phyloP scores from a whole-genome alignment of 768 basidiomycete genomes.

The Strobilomyces confusus region DNA sequence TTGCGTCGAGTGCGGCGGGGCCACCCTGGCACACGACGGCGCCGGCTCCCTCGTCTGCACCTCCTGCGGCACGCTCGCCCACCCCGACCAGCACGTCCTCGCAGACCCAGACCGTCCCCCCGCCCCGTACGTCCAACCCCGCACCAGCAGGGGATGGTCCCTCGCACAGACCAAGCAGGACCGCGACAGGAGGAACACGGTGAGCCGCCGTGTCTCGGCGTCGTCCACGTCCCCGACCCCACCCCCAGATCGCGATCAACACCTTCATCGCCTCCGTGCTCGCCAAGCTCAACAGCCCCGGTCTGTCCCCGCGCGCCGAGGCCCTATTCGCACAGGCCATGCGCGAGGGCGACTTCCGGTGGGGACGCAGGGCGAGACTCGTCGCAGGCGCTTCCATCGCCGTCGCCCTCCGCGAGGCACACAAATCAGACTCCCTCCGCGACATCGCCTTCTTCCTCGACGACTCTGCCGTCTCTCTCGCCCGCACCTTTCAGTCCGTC shows the following conservation, averaged over 20 bases:
- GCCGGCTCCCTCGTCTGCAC: conserved; percentile 63
- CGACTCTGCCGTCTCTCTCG: conserved; percentile 46
- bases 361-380: conserved; percentile 71
- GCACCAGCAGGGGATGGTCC: conserved; percentile 51
- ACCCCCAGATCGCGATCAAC: conserved; percentile 54
- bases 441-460: conserved; percentile 68
- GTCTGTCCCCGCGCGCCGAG: conserved; percentile 61
- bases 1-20: conserved; percentile 54
- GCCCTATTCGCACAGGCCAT: conserved; percentile 69
- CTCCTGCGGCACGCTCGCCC: conserved; percentile 64
- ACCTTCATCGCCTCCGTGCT: conserved; percentile 60
- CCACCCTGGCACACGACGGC: conserved; percentile 53
- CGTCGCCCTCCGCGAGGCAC: conserved; percentile 68
- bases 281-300: conserved; percentile 53
- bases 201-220: conserved; percentile 30
- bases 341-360: conserved; percentile 53
- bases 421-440: conserved; percentile 60
- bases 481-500: conserved; percentile 53
- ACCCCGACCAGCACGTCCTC: conserved; percentile 60
- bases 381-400: conserved; percentile 66
- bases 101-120: conserved; percentile 37
- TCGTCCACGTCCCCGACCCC: conserved; percentile 10
- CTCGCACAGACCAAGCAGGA: conserved; percentile 64
- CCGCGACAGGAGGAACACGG: conserved; percentile 60
- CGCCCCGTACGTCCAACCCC: conserved; percentile 44